A percentile compares a stretch with the other conserved stretches of the same genome.
Conservation (phyloP, 2,329 filamentous ascomycete species). For the Fusarium bulbicola region DNA sequence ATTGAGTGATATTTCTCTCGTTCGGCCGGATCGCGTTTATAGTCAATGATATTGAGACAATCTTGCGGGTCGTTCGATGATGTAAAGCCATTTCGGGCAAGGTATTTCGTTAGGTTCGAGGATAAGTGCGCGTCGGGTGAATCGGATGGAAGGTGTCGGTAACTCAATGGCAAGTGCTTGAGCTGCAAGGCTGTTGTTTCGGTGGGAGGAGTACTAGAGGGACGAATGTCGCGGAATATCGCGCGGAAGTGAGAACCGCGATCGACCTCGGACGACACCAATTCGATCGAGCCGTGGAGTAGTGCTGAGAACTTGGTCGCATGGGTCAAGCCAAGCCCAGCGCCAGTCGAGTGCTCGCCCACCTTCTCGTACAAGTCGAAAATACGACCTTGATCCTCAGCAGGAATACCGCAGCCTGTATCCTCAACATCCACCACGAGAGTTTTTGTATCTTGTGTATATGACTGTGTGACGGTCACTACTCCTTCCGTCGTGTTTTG, state of each 20-base stretch:
- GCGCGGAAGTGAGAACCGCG: conserved; percentile 53
- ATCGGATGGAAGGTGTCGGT: neutral
- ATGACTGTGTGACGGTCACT: conserved; percentile 47
- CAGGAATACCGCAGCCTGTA: conserved; percentile 52
- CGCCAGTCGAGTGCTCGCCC: conserved; percentile 48
- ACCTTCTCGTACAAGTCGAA: conserved; percentile 56
- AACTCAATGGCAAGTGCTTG: conserved; percentile 1
- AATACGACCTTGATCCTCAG: conserved; percentile 49
- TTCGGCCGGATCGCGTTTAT: neutral
- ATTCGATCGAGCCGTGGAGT: conserved; percentile 49
- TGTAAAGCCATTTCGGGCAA: conserved; percentile 2
- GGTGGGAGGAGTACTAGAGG: neutral
- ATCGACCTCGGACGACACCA: conserved; percentile 49
- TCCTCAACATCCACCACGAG: conserved; percentile 54
- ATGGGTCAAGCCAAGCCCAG: conserved; percentile 55
- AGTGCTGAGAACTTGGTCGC: conserved; percentile 52
- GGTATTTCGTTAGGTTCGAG: conserved; percentile 5
- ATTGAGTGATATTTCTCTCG: neutral
- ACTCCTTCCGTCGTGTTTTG: conserved; percentile 51
- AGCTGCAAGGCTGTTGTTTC: neutral
- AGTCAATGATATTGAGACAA: conserved; percentile 27
- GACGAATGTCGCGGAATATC: conserved; percentile 24
- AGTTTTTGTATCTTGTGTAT: conserved; percentile 42
- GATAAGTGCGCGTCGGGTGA: neutral
- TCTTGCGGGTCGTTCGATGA: neutral